These are phyloP conservation scores for Schizothecium vesticola DNA, from an alignment of 495 filamentous ascomycete species.

Conservation along the genomic window DNA sequence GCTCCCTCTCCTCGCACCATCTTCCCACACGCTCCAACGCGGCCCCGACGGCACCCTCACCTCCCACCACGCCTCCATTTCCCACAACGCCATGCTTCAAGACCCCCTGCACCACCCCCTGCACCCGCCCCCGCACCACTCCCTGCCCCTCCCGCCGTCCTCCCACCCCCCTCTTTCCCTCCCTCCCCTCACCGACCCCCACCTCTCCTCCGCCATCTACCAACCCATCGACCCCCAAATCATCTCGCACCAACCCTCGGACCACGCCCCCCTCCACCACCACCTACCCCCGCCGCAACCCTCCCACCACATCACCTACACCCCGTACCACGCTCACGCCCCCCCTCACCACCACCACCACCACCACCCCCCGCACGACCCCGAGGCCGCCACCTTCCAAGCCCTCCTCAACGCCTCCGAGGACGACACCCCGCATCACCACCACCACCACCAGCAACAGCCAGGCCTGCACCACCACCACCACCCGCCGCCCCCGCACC, in stretches of 20 bases:
- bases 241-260: slow-evolving; percentile 33
- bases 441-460: neutral
- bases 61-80: slow-evolving; percentile 24
- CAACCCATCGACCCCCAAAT: slow-evolving; percentile 50
- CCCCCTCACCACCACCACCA: slow-evolving; percentile 14
- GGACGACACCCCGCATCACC: slow-evolving; percentile 16
- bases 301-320: slow-evolving; percentile 20
- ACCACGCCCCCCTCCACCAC: slow-evolving; percentile 11
- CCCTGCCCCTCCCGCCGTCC: slow-evolving; percentile 16
- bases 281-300: slow-evolving; percentile 8
- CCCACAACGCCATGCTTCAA: slow-evolving; percentile 30
- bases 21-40: slow-evolving; percentile 15
- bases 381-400: slow-evolving; percentile 37
- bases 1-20: slow-evolving; percentile 27
- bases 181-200: slow-evolving; percentile 9
- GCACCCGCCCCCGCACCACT: slow-evolving; percentile 22
- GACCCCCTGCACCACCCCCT: slow-evolving; percentile 18
- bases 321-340: slow-evolving; percentile 14
- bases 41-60: slow-evolving; percentile 12
- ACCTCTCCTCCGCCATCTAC: slow-evolving; percentile 28
- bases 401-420: slow-evolving; percentile 37
- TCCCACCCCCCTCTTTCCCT: slow-evolving; percentile 23
- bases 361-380: slow-evolving; percentile 19
- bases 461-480: slow-evolving; percentile 1
- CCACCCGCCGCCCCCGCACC: slow-evolving; percentile 11